phyloP scores from a whole-genome alignment of 805 yeast species.

The Babjeviella inositovora region DNA sequence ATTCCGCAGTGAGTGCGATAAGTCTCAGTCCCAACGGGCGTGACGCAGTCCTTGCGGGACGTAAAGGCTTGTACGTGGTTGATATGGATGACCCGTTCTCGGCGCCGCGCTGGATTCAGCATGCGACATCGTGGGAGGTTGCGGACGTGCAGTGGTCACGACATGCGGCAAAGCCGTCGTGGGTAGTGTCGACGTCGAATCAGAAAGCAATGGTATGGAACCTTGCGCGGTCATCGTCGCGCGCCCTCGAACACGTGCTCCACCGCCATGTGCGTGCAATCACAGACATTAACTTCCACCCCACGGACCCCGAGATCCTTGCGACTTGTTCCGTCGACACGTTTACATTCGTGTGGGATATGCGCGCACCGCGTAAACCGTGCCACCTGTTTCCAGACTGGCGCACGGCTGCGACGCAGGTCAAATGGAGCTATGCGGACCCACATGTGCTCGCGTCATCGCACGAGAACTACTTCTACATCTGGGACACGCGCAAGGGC shows the following conservation, averaged over 20 bases:
- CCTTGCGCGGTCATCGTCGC: slow-evolving; percentile 45
- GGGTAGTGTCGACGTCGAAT: slow-evolving; percentile 90
- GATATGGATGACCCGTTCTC: slow-evolving; percentile 92
- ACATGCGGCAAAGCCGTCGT: slow-evolving; percentile 65
- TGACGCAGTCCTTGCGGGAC: slow-evolving; percentile 83
- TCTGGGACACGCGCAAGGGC: slow-evolving; percentile 86
- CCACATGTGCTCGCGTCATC: slow-evolving; percentile 70
- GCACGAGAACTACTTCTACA: slow-evolving; percentile 63
- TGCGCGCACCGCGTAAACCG: slow-evolving; percentile 61
- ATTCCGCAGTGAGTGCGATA: slow-evolving; percentile 86
- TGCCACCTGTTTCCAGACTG: slow-evolving; percentile 79
- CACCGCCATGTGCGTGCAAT: slow-evolving; percentile 90
- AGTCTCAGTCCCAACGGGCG: slow-evolving; percentile 81
- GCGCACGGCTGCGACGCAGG: slow-evolving; percentile 90
- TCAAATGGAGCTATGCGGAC: slow-evolving; percentile 77
- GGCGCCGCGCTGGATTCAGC: slow-evolving; percentile 88
- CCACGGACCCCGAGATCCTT: slow-evolving; percentile 66
- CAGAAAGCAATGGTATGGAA: slow-evolving; percentile 96
- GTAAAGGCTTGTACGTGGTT: slow-evolving; percentile 74
- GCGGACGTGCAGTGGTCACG: slow-evolving; percentile 99
- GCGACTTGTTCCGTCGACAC: slow-evolving; percentile 94
- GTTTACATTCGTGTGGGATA: slow-evolving; percentile 79
- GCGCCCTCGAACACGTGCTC: slow-evolving; percentile 74
- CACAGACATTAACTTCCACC: slow-evolving; percentile 90
- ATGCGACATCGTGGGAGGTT: slow-evolving; percentile 92